phyloP scores from a whole-genome alignment of 306 rosid species.

The Prunus campanulata region DNA sequence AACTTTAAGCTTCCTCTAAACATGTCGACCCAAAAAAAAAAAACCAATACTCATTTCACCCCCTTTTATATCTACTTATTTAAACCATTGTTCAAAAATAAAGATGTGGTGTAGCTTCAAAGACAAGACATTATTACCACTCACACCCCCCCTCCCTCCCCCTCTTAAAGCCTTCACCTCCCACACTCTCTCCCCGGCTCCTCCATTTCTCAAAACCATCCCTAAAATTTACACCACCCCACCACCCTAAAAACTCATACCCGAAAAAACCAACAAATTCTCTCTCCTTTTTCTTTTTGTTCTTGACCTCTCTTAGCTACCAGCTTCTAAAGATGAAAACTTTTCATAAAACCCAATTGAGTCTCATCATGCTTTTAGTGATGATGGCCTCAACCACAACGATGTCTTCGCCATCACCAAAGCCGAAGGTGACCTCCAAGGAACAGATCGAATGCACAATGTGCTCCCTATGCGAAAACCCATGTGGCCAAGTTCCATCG shows the following conservation, averaged over 20 bases:
- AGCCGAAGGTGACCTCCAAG: conserved; percentile 34
- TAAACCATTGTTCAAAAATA: background rate
- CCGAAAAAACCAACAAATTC: background rate
- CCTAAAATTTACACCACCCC: background rate
- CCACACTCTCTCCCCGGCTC: background rate
- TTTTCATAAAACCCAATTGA: background rate
- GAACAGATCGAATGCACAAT: conserved; percentile 89
- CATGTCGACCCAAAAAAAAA: too few relatives aligned
- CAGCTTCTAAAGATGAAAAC: conserved; percentile 34
- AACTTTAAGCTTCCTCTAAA: background rate
- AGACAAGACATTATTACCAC: conserved; percentile 11
- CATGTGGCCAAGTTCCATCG: conserved; percentile 49
- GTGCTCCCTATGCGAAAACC: conserved; percentile 83
- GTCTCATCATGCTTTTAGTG: background rate
- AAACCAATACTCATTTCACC: background rate
- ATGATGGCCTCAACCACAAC: background rate
- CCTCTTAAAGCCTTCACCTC: background rate
- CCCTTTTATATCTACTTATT: background rate
- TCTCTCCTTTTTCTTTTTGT: too few relatives aligned
- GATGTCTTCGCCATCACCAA: conserved; percentile 13
- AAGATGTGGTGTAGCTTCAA: conserved; percentile 6
- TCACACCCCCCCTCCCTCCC: background rate
- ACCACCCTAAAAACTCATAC: background rate
- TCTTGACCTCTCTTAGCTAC: background rate
- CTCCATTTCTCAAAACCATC: background rate